phyloP scores from a whole-genome alignment of 306 rosid genomes.

The Carpinus fangiana region DNA sequence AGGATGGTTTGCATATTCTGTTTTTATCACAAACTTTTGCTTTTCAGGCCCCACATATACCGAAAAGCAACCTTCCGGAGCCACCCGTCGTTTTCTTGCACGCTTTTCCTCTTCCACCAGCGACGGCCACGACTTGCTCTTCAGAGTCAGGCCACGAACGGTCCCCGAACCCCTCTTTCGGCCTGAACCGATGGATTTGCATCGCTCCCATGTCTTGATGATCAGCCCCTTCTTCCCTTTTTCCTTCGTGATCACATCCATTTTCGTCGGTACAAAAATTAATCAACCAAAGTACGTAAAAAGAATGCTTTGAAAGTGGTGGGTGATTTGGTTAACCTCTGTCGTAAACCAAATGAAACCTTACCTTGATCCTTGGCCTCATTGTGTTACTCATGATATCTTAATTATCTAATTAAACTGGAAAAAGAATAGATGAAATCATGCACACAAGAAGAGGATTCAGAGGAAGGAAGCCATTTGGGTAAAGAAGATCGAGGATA shows the following conservation, averaged over 20 bases:
- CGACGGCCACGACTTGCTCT: slow-evolving; percentile 60
- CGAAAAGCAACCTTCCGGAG: slow-evolving; percentile 73
- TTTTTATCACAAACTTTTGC: slow-evolving; percentile 64
- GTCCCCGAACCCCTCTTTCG: slow-evolving; percentile 5
- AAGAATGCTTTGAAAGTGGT: background rate
- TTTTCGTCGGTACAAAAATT: slow-evolving; percentile 3
- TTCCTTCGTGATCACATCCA: slow-evolving; percentile 21
- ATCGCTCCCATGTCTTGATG: slow-evolving; percentile 72
- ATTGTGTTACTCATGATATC: slow-evolving; percentile 61
- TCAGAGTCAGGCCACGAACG: slow-evolving; percentile 20
- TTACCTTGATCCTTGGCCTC: slow-evolving; percentile 63
- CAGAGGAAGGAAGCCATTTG: background rate
- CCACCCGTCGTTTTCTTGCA: slow-evolving; percentile 19
- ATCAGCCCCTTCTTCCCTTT: slow-evolving; percentile 56
- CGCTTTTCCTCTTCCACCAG: slow-evolving; percentile 4
- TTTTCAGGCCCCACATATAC: slow-evolving; percentile 77
- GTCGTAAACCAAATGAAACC: slow-evolving; percentile 68
- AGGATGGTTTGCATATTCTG: slow-evolving; percentile 72
- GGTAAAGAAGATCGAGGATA: background rate
- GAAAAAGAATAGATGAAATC: background rate
- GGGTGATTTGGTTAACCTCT: slow-evolving; percentile 46
- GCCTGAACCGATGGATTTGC: slow-evolving; percentile 74
- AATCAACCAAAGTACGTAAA: background rate
- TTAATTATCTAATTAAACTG: background rate
- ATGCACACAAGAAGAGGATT: slow-evolving; percentile 3